These are phyloP conservation scores for Fusarium fujikuroi DNA, from an alignment of 2,329 filamentous ascomycete species.

Conservation along the genomic window DNA sequence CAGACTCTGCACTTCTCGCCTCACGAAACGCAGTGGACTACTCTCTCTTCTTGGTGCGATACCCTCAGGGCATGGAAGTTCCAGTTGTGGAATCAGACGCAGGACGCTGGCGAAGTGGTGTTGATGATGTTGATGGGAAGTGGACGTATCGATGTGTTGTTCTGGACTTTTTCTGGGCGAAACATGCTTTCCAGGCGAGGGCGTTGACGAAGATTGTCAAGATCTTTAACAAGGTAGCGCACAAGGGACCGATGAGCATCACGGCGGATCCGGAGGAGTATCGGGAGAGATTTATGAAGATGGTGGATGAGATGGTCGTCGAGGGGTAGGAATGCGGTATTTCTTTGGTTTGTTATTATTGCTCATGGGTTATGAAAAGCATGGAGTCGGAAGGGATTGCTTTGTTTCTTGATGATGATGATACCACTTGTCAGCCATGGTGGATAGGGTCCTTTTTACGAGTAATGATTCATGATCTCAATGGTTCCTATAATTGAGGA, in stretches of 20 bases:
- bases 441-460: neutral
- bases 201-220: slow-evolving; percentile 73
- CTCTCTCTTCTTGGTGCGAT: slow-evolving; percentile 75
- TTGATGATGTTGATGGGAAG: slow-evolving; percentile 69
- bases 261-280: slow-evolving; percentile 77
- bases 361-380: neutral
- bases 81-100: slow-evolving; percentile 29
- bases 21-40: slow-evolving; percentile 77
- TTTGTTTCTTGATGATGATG: neutral
- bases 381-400: neutral
- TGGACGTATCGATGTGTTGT: slow-evolving; percentile 75
- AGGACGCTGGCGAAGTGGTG: slow-evolving; percentile 67
- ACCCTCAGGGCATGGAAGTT: slow-evolving; percentile 27
- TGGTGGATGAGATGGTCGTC: slow-evolving; percentile 57
- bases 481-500: too few relatives aligned
- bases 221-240: slow-evolving; percentile 70
- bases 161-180: slow-evolving; percentile 83
- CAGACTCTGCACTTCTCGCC: slow-evolving; percentile 72
- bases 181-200: slow-evolving; percentile 74
- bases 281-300: slow-evolving; percentile 61
- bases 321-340: slow-evolving; percentile 41
- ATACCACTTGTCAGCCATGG: neutral
- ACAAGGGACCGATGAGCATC: slow-evolving; percentile 78
- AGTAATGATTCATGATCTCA: neutral
- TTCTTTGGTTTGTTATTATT: neutral